These are phyloP conservation scores for Musa schizocarpa DNA, from an alignment of 176 grass and related monocot species.

Conservation along the genomic window DNA sequence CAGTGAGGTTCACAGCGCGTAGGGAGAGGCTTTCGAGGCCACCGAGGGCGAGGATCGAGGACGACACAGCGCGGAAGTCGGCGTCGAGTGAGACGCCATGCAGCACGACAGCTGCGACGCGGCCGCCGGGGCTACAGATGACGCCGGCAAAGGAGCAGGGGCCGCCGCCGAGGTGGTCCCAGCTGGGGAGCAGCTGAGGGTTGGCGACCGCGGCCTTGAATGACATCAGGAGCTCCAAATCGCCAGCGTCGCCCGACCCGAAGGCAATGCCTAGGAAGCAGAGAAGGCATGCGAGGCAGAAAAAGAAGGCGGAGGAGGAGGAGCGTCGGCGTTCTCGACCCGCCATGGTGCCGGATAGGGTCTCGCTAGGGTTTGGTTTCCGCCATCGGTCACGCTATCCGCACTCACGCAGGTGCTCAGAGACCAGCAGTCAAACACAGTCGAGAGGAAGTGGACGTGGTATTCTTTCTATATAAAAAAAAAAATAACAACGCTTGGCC, in stretches of 20 bases:
- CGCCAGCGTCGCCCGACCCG: constrained; percentile 13
- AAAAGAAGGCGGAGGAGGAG: neutral
- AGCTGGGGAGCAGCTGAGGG: constrained; percentile 32
- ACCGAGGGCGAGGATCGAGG: constrained; percentile 42
- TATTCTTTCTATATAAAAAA: too few relatives aligned
- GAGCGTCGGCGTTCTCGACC: neutral
- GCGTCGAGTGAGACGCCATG: constrained; percentile 41
- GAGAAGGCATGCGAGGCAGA: constrained; percentile 6
- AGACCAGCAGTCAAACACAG: too few relatives aligned
- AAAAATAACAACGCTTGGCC: too few relatives aligned
- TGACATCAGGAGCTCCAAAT: constrained; percentile 57
- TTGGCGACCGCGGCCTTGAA: constrained; percentile 54
- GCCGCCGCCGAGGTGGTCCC: constrained; percentile 26
- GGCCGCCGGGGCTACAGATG: constrained; percentile 38
- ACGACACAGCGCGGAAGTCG: constrained; percentile 48
- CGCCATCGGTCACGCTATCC: constrained; percentile 26
- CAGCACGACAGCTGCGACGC: constrained; percentile 50
- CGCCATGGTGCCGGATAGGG: neutral
- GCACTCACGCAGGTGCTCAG: too few relatives aligned
- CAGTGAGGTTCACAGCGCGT: constrained; percentile 65
- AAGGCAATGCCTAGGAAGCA: constrained; percentile 2
- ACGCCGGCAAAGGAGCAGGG: constrained; percentile 67
- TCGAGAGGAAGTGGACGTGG: too few relatives aligned
- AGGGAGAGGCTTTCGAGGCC: constrained; percentile 51
- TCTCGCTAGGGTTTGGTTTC: neutral